These are phyloP conservation scores for Phytophthora melonis DNA, from an alignment of 352 stramenopile species.

Conservation along the genomic window DNA sequence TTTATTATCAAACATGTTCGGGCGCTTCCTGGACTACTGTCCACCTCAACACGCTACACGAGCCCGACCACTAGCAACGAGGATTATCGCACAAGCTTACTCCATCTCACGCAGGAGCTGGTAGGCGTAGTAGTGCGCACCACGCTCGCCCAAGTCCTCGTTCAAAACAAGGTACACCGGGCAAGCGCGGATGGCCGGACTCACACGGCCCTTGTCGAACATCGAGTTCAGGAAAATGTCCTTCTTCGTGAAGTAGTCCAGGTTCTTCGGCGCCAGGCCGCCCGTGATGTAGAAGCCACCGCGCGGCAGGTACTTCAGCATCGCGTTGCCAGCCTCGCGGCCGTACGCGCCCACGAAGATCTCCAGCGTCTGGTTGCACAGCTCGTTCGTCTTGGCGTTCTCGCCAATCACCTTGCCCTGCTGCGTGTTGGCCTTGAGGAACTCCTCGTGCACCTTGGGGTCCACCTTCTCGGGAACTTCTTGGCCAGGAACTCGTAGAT, in stretches of 20 bases:
- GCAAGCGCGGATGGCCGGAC: slow-evolving; percentile 62
- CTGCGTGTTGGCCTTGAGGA: slow-evolving; percentile 55
- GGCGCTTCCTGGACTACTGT: not conserved
- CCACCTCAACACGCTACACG: slow-evolving; percentile 7
- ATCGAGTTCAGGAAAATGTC: slow-evolving; percentile 75
- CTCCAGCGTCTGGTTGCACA: slow-evolving; percentile 89
- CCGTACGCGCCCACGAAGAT: slow-evolving; percentile 90
- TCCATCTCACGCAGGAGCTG: slow-evolving; percentile 46
- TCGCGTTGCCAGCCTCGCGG: slow-evolving; percentile 81
- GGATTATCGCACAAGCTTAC: not conserved
- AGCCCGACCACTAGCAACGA: slow-evolving; percentile 2
- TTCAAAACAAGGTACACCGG: slow-evolving; percentile 88
- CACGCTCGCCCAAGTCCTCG: slow-evolving; percentile 86
- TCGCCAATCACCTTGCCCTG: slow-evolving; percentile 75
- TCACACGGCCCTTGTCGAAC: slow-evolving; percentile 89
- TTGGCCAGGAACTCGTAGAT: slow-evolving; percentile 95
- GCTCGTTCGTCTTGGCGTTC: slow-evolving; percentile 77
- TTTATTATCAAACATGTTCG: slow-evolving; percentile 14
- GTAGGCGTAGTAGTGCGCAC: slow-evolving; percentile 86
- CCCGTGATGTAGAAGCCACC: slow-evolving; percentile 96
- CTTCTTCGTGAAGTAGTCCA: slow-evolving; percentile 89
- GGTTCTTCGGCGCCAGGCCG: slow-evolving; percentile 96
- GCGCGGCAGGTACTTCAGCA: slow-evolving; percentile 94
- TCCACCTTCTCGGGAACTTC: slow-evolving; percentile 90
- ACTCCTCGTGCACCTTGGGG: slow-evolving; percentile 71